These are phyloP conservation scores for Umbellularia californica DNA, from an alignment of 164 flowering plant genomes.

Conservation along the genomic window DNA sequence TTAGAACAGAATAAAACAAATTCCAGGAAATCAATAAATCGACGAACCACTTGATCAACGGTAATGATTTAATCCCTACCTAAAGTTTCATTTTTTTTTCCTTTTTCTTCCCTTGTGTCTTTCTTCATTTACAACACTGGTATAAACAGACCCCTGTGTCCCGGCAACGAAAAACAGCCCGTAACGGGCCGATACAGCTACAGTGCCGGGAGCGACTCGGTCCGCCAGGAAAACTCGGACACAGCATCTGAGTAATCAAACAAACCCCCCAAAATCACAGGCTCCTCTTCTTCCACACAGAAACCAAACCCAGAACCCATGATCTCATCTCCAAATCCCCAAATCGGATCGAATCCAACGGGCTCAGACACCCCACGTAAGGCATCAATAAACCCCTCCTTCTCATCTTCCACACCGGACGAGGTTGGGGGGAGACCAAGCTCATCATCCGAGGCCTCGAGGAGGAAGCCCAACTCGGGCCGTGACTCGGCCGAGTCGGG, in stretches of 20 bases:
- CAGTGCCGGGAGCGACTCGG: conserved; percentile 38
- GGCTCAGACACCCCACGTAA: conserved; percentile 15
- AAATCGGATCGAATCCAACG: conserved; percentile 28
- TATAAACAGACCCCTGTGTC: not conserved
- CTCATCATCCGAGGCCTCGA: conserved; percentile 83
- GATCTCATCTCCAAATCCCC: conserved; percentile 52
- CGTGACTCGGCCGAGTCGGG: conserved; percentile 31
- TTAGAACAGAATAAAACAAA: too few relatives aligned
- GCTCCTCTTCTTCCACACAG: conserved; percentile 27
- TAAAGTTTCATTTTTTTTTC: not conserved
- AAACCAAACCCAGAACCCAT: conserved; percentile 36
- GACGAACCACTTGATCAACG: too few relatives aligned
- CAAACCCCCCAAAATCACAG: conserved; percentile 42
- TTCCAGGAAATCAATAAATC: too few relatives aligned
- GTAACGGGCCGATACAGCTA: conserved; percentile 8
- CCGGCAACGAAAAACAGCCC: not conserved
- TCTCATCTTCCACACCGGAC: conserved; percentile 6
- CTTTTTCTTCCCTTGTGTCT: not conserved
- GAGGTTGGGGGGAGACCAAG: conserved; percentile 66
- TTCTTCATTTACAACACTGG: not conserved
- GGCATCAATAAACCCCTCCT: not conserved
- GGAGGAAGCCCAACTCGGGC: conserved; percentile 55
- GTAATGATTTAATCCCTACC: too few relatives aligned
- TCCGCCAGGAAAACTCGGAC: conserved; percentile 39
- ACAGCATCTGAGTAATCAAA: conserved; percentile 42